Base-by-base conservation (phyloP, 2,329 filamentous ascomycete species). In the Lasiodiplodia sp. region DNA sequence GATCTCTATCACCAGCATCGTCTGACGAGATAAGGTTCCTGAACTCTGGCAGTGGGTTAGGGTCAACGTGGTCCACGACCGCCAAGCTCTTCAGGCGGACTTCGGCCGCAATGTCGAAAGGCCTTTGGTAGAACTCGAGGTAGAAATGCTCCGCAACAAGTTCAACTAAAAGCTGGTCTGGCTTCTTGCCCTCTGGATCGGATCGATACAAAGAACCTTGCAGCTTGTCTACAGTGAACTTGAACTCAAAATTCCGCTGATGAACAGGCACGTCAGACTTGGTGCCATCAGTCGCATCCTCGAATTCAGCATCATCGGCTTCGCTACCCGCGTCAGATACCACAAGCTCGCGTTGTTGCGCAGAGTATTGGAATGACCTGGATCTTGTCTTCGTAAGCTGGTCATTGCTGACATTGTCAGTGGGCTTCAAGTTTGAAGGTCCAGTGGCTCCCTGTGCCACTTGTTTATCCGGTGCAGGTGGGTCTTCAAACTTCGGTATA, bases 21-120 rank as follows among this genome's bases (percentile, higher is more conserved):
- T 97, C 95, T 0, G 96, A 97, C 0, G 94, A 97, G n/a, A 99
- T 89, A 63, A 99, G 96, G 31, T 95, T 95, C 80, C 96, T 97
- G 84, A 99, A 99, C 75, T 98, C 95, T 8, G 91, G 91, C 0
- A 92, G 84, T 0, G 94, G 90, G 66, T 95, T 91, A 72, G 96
- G 85, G 73, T 92, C 95, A 10, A 99, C 95, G 76, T 98, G 94
- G 76, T 99, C 96, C 75, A 98, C 95, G 3, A 99, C 89, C 0
- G 91, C 93, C 21, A 99, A 84, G 1, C 93, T 94, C 16, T 92
- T 92, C 11, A 99, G 86, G 0, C 93, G 90, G 31, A 99, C 92
- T 75, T 97, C 92, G 1, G 96, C 95, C 31, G 91, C 92, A 90
- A 99, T 96, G 77, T 99, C 95, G 73, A 91, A 97, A 0, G 92